Base-by-base conservation (phyloP, 371 early-diverging fungal genomes). In the Mycotypha africana region DNA sequence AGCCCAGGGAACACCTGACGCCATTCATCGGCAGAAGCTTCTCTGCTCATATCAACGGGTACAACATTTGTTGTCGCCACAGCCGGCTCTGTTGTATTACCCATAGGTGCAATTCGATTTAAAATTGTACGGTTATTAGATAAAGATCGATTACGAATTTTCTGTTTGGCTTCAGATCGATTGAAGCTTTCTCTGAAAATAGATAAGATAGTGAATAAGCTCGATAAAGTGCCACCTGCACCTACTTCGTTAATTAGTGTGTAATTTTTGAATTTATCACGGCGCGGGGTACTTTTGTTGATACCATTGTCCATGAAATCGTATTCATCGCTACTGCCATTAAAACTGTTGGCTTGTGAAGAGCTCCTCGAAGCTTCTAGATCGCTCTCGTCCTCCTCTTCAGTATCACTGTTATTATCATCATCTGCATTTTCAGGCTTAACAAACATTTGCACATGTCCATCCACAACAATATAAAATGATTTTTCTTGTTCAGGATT, bases 381-480 rank as follows among this genome's bases (percentile, higher is more conserved):
- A 16, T 41, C 41, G 5, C 4, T 14, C 16, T 28, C 24, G 14
- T 40, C 34, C 17, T 60, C 53, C 17, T 35, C 34, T 7, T 61
- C 65, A 6, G 48, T 53, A 12, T 67, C 65, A 12, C 60, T 52
- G 1, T 59, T 60, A 3, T 59, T 57, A 4, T 59, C 58, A 25
- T 56, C 49, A 10, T 65, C 56, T 15, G 51, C 53, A 38, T 61
- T 57, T 19, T 66, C 66, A 4, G 73, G 72, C 48, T 76, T 74
- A 25, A 79, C 75, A 59, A 68, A 93, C 24, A 95, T 83, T 62
- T 92, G 89, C 47, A 95, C 90, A 53, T 79, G 79, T 36, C 97
- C 97, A 43, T 97, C 96, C 12, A 95, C 91, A 1, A 97, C 96
- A 50, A 95, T 89, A 58, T 90, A 94, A 61, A 97, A 97, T 11